These are phyloP conservation scores for Astrephomene gubernaculifera DNA, from an alignment of 139 green algal species.

Conservation along the genomic window DNA sequence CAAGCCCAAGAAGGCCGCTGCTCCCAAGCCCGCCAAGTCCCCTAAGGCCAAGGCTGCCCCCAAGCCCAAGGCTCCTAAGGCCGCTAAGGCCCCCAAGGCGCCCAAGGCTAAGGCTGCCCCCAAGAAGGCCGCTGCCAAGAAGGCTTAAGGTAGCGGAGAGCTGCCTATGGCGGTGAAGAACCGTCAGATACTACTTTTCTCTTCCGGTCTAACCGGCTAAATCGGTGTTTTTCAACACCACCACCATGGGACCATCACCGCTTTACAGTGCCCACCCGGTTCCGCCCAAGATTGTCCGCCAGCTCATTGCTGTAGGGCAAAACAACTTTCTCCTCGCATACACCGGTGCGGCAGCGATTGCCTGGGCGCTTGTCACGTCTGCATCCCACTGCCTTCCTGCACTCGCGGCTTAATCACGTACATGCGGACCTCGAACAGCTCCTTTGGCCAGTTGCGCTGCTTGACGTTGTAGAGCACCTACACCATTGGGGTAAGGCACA, in stretches of 20 bases:
- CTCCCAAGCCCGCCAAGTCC: conserved; percentile 37
- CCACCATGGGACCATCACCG: background rate
- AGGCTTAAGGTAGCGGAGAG: too few species aligned
- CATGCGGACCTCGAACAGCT: conserved; percentile 85
- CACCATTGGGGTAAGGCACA: too few species aligned
- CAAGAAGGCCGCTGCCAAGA: conserved; percentile 21
- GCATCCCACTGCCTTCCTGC: too few species aligned
- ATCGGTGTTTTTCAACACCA: conserved; percentile 44
- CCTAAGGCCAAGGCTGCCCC: conserved; percentile 34
- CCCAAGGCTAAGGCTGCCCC: conserved; percentile 18
- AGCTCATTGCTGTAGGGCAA: too few species aligned
- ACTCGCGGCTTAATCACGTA: conserved; percentile 64
- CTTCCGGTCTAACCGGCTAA: background rate
- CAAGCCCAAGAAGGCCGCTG: conserved; percentile 26
- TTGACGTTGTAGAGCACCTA: conserved; percentile 62
- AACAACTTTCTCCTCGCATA: too few species aligned
- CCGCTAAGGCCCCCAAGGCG: conserved; percentile 32
- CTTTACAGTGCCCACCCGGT: too few species aligned
- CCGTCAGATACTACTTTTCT: background rate
- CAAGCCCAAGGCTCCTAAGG: conserved; percentile 47
- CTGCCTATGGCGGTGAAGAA: background rate
- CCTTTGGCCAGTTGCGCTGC: conserved; percentile 78
- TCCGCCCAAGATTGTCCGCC: too few species aligned
- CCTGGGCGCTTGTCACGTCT: too few species aligned
- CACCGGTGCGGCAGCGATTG: too few species aligned